Evolutionary conservation across 331 rosid genomes (phyloP), one percentile per base, ranked within the genome.

Genomic region (Acacia concinna): DNA sequence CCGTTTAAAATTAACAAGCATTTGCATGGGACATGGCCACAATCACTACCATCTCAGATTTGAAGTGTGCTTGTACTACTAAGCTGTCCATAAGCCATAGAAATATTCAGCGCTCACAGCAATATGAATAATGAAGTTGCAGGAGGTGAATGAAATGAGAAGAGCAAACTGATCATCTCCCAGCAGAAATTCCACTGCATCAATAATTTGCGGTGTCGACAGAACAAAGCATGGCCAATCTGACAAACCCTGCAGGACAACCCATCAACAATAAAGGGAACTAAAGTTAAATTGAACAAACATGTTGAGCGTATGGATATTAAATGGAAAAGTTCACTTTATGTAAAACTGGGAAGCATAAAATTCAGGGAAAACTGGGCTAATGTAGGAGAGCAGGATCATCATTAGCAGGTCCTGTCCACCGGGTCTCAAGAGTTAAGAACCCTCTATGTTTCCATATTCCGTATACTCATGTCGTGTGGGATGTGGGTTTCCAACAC

Each of bases 201-300:
- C 78, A 54, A 62, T 83, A 76, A 78, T 75, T 47, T 63, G 66
- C 77, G 68, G 63, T 34, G 71, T 78, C 43, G 59, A 81, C 84
- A 68, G 83, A 86, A 88, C 79, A 84, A 81, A 86, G 75, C 85
- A 54, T 90, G 96, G 88, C 84, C 85, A 84, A 81, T 70, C 89
- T 88, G 93, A 79, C 90, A 88, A 88, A 78, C 73, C 85, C 89
- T 76, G 79, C 87, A 79, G 73, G 65, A 81, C 49, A 54, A 72
- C 68, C 69, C 64, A 65, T 44, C 57, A 57, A 30, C 56, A 41
- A 75, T 27, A 51, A 59, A 54, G 81, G 51, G 75, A 40, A 74
- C 70, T 27, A 78, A 78, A 79, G 49, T 25, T 46, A 40, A n/a
- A 23, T 40, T 40, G 51, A 12, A 15, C 47, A 68, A 40, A 23